Percentiles rank a stretch among this genome's conserved stretches.
phyloP scores from a whole-genome alignment of 1,284 basidiomycete genomes.

The Gomphus bonarii region DNA sequence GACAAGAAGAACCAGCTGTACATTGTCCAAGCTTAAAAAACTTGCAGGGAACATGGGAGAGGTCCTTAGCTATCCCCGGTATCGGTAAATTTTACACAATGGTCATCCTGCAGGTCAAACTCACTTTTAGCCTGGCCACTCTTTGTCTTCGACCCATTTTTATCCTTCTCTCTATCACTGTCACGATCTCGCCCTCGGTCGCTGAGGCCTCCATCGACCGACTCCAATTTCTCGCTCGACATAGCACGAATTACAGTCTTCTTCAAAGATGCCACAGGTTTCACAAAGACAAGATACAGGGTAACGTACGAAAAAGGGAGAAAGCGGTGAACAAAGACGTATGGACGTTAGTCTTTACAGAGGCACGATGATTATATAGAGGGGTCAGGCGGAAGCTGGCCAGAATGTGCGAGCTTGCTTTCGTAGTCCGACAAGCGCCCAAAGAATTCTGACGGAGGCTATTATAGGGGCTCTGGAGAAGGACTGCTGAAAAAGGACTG shows the following conservation, averaged over 20 bases:
- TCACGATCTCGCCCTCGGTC: slow-evolving; percentile 24
- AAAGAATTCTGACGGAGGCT: background rate
- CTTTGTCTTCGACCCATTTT: slow-evolving; percentile 23
- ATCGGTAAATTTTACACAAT: slow-evolving; percentile 1
- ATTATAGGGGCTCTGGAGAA: slow-evolving; percentile 6
- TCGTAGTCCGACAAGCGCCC: slow-evolving; percentile 5
- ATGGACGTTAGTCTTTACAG: background rate
- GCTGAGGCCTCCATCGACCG: slow-evolving; percentile 20
- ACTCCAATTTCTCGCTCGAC: slow-evolving; percentile 9
- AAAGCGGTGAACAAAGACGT: background rate
- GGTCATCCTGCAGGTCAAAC: slow-evolving; percentile 13
- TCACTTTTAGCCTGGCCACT: slow-evolving; percentile 26
- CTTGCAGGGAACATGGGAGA: slow-evolving; percentile 96
- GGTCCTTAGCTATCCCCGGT: slow-evolving; percentile 59
- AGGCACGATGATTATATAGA: slow-evolving; percentile 10
- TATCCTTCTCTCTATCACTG: slow-evolving; percentile 26
- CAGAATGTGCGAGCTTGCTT: slow-evolving; percentile 1
- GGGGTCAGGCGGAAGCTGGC: slow-evolving; percentile 11
- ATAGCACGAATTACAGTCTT: background rate
- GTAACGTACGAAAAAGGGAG: background rate
- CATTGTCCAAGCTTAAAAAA: slow-evolving; percentile 93
- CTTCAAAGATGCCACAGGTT: background rate
- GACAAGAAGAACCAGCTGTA: slow-evolving; percentile 91
- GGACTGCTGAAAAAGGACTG: background rate
- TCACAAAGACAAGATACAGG: slow-evolving; percentile 1